Evolutionary conservation across 2,329 filamentous ascomycete species (phyloP), one percentile per base, ranked within the genome.

Genomic region (Apiospora hydei): DNA sequence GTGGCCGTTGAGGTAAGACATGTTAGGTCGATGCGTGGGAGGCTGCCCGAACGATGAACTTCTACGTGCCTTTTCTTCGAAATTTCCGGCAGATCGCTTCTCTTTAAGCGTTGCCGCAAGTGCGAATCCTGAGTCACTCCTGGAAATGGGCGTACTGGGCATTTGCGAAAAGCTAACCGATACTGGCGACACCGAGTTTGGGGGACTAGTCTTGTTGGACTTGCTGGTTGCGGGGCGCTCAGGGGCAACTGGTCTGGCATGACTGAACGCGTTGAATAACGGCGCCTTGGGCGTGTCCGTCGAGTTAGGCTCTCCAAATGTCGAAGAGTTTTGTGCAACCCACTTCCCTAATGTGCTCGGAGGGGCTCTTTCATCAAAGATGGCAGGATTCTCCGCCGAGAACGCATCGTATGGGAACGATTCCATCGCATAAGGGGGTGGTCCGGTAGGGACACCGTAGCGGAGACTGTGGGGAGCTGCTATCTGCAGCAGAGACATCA

Each of bases 61-160:
- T 75, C 96, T 90, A 73, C 95, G 90, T n/a, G 93, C 93, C 75
- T 88, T 84, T 74, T 83, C 71, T 26, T 92, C 90, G 78, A 96
- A 93, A 76, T 98, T 98, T 80, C 98, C 94, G 1, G 94, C 95
- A 3, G 96, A 98, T 69, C 96, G 90, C 85, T 98, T 99, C 83
- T 98, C 96, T 44, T 95, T 91, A 72, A 99, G 85, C 5, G 94
- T 97, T 24, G 93, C 91, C 74, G 95, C 92, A 71, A 98, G 85
- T 47, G 94, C 93, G 81, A 96, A 97, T 1, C 94, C 96, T 5
- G 96, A 98, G 80, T 99, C 96, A 78, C 93, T 97, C 21, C 95
- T 89, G 7, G 95, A 97, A n/a, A 93, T 89, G 0, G 94, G 92
- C 3, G 94, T 96, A 3, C 89, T 88, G 4, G 93, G 92, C 82